Evolutionary conservation across 225 moss, liverwort and hornwort genomes (phyloP).

Genomic region (Pseudoscleropodium purum): DNA sequence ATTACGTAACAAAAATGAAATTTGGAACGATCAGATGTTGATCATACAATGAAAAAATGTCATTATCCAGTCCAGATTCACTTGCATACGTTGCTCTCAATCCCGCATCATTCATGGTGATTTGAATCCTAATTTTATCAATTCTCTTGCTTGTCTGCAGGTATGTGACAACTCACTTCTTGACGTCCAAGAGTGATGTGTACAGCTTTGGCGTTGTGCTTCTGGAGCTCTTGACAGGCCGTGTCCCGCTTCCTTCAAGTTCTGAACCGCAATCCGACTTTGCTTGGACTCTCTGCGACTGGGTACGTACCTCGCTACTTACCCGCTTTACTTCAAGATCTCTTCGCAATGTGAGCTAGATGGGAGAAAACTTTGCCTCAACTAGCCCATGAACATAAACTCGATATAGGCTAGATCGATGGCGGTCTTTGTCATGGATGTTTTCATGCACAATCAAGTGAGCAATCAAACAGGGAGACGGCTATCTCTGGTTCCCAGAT

Average conservation of each 20-base stretch:
- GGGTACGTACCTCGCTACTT: not conserved
- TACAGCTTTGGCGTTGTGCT: conserved; percentile 61
- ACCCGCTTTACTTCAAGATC: not conserved
- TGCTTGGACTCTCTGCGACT: not conserved
- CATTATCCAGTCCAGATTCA: too few species aligned
- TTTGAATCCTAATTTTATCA: not conserved
- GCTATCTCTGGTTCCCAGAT: not conserved
- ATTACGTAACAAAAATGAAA: not conserved
- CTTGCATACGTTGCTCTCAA: too few species aligned
- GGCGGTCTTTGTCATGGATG: too few species aligned
- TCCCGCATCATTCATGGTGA: not conserved
- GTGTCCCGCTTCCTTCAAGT: not conserved
- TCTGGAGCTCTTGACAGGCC: conserved; percentile 51
- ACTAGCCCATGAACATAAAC: not conserved
- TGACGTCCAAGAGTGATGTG: conserved; percentile 42
- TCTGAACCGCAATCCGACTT: not conserved
- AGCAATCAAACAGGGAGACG: not conserved
- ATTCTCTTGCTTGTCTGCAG: conserved; percentile 1
- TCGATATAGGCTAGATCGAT: not conserved
- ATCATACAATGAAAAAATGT: too few species aligned
- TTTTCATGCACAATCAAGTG: not conserved
- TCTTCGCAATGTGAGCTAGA: not conserved
- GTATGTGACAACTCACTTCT: conserved; percentile 21
- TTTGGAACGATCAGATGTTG: not conserved
- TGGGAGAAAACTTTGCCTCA: not conserved